A percentile compares a stretch with the other conserved stretches of the same genome.
phyloP scores from a whole-genome alignment of 306 rosid species.

The Clitoria ternatea region DNA sequence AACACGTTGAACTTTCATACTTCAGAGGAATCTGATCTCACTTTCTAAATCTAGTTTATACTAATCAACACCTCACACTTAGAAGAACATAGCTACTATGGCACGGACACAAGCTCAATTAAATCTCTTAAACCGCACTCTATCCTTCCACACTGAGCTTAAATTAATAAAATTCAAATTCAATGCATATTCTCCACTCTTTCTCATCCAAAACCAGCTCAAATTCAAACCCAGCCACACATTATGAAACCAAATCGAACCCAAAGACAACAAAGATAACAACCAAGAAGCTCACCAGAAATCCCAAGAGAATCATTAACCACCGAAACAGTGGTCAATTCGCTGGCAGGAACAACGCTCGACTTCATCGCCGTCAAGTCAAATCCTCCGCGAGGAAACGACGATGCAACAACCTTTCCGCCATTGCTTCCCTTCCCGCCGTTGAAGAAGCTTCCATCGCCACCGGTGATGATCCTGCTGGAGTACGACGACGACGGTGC shows the following conservation, averaged over 20 bases:
- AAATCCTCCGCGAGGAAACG: slow-evolving; percentile 58
- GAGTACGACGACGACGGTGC: slow-evolving; percentile 41
- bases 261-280: neutral
- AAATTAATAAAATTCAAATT: slow-evolving; percentile 6
- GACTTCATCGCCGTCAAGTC: slow-evolving; percentile 51
- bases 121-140: neutral
- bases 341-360: slow-evolving; percentile 53
- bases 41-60: no score
- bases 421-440: slow-evolving; percentile 27
- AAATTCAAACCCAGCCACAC: neutral
- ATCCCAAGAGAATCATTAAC: slow-evolving; percentile 36
- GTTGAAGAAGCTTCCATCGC: slow-evolving; percentile 29
- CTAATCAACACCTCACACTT: no score
- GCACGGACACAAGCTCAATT: neutral
- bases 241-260: neutral
- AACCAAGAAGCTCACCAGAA: slow-evolving; percentile 34
- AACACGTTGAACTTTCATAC: neutral
- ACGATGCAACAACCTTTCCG: slow-evolving; percentile 36
- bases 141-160: neutral
- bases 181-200: neutral
- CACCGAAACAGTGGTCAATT: slow-evolving; percentile 54
- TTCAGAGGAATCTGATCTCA: neutral
- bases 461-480: slow-evolving; percentile 24
- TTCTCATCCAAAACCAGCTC: neutral
- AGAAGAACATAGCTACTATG: neutral